A percentile compares a stretch with the other conserved stretches of the same genome.
These are phyloP conservation scores for Camillea tinctor DNA, from an alignment of 2,329 filamentous ascomycete species.

Conservation along the genomic window DNA sequence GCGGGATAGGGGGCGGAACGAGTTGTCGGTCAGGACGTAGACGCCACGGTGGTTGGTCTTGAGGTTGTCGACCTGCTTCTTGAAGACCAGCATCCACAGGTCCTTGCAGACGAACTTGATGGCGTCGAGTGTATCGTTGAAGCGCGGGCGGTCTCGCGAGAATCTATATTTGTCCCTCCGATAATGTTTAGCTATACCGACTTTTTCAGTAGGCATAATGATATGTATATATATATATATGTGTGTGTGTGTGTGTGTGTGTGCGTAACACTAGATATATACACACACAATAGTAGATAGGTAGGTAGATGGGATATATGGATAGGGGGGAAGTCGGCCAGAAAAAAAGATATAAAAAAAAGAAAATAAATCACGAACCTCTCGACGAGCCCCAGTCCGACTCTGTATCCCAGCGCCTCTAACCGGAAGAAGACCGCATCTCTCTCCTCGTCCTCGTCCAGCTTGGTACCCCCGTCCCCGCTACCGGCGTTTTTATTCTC, in stretches of 20 bases:
- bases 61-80: slow-evolving; percentile 97
- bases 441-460: slow-evolving; percentile 77
- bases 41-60: slow-evolving; percentile 98
- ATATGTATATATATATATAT: background rate
- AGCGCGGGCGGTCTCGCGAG: slow-evolving; percentile 79
- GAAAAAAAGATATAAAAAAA: background rate
- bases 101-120: slow-evolving; percentile 99
- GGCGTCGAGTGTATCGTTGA: slow-evolving; percentile 87
- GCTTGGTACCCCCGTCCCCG: slow-evolving; percentile 9
- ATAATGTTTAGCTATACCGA: no score
- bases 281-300: background rate
- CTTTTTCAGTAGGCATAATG: background rate
- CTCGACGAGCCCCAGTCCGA: slow-evolving; percentile 89
- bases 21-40: slow-evolving; percentile 91
- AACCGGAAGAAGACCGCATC: slow-evolving; percentile 84
- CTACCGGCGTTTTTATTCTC: slow-evolving; percentile 1
- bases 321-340: background rate
- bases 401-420: slow-evolving; percentile 83
- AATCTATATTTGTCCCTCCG: slow-evolving; percentile 51
- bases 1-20: slow-evolving; percentile 81
- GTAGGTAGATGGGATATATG: background rate
- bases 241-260: no score
- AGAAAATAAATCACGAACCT: slow-evolving; percentile 53
- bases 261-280: background rate
- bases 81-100: slow-evolving; percentile 89